phyloP scores from a whole-genome alignment of 768 basidiomycete genomes.

The Amanita jacksonii region DNA sequence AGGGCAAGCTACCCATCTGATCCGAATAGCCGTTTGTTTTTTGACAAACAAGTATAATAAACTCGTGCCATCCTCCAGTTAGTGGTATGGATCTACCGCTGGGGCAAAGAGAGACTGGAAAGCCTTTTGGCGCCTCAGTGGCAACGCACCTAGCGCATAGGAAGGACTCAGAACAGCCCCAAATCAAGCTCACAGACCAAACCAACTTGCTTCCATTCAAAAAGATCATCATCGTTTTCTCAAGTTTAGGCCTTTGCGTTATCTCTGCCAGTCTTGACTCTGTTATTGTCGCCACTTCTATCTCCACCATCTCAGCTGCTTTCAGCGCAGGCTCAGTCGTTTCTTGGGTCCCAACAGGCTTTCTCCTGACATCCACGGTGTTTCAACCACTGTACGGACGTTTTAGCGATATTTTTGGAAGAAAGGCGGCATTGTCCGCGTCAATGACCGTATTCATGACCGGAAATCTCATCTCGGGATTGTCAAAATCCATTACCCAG shows the following conservation, averaged over 20 bases:
- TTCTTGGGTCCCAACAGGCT: conserved; percentile 68
- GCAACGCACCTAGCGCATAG: too few relatives aligned
- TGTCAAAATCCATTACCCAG: conserved; percentile 53
- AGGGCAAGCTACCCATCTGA: too few relatives aligned
- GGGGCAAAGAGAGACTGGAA: too few relatives aligned
- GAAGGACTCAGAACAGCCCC: too few relatives aligned
- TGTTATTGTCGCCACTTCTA: conserved; percentile 63
- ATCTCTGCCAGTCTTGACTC: conserved; percentile 58
- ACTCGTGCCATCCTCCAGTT: too few relatives aligned
- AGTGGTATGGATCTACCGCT: too few relatives aligned
- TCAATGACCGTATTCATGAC: conserved; percentile 57
- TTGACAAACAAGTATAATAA: too few relatives aligned
- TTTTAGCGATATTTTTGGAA: conserved; percentile 58
- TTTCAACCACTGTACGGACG: conserved; percentile 56
- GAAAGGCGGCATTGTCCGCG: conserved; percentile 48
- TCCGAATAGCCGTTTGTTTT: too few relatives aligned
- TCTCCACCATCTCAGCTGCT: conserved; percentile 56
- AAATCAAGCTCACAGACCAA: conserved; percentile 48
- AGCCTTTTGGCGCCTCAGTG: too few relatives aligned
- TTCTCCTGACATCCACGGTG: conserved; percentile 59
- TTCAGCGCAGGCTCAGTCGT: conserved; percentile 56
- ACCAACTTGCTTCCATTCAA: conserved; percentile 64
- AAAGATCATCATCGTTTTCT: conserved; percentile 53
- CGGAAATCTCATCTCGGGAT: conserved; percentile 58
- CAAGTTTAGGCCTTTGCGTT: conserved; percentile 50